Evolutionary conservation across 352 stramenopile species (phyloP).

Genomic region (Lagenidium giganteum): DNA sequence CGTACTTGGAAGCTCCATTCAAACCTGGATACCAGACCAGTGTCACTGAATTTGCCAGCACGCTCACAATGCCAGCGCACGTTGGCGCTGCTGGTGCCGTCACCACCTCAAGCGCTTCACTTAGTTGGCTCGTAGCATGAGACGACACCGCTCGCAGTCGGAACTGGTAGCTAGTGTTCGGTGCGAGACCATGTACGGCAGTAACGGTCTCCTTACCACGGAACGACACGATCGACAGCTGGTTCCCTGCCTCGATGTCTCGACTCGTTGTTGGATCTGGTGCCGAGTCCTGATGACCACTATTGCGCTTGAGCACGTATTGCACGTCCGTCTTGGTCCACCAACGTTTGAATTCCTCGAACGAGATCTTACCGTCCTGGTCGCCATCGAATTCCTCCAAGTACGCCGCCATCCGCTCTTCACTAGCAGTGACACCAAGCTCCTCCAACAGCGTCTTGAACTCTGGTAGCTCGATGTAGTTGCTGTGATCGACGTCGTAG

Average conservation of each 20-base stretch:
- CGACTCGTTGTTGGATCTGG: constrained; percentile 2
- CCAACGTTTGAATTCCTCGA: constrained; percentile 84
- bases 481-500: constrained; percentile 68
- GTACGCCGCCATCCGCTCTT: constrained; percentile 80
- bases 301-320: constrained; percentile 80
- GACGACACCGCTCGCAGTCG: constrained; percentile 71
- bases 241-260: constrained; percentile 7
- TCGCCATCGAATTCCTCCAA: constrained; percentile 80
- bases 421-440: constrained; percentile 73
- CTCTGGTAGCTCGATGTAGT: constrained; percentile 78
- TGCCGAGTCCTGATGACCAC: constrained; percentile 10
- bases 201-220: constrained; percentile 44
- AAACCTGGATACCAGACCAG: constrained; percentile 82
- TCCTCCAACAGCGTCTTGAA: constrained; percentile 83
- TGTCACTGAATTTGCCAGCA: constrained; percentile 39
- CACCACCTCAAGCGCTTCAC: constrained; percentile 66
- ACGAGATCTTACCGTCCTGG: constrained; percentile 80
- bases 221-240: constrained; percentile 74
- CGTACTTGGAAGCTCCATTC: constrained; percentile 59
- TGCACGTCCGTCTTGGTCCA: constrained; percentile 79
- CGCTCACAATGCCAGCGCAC: constrained; percentile 49
- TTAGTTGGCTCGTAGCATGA: constrained; percentile 71
- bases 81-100: constrained; percentile 51
- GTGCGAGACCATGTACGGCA: constrained; percentile 53
- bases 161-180: constrained; percentile 87